These are phyloP conservation scores for Boletus mariae DNA, from an alignment of 1,284 basidiomycete species.

Conservation along the genomic window DNA sequence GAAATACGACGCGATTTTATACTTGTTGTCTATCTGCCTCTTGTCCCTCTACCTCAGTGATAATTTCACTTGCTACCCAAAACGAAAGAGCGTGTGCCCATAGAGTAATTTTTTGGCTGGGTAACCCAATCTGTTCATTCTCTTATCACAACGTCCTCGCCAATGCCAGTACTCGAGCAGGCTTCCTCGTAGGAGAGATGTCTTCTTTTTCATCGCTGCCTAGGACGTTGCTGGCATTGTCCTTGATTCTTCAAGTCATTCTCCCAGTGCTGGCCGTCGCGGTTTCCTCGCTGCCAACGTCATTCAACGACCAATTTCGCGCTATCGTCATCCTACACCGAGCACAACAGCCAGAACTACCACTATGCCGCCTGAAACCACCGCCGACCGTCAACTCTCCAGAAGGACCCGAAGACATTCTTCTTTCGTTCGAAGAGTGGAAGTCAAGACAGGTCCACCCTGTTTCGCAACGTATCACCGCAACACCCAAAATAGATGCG, in stretches of 20 bases:
- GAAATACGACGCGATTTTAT: slow-evolving; percentile 2
- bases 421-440: slow-evolving; percentile 90
- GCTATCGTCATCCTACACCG: slow-evolving; percentile 48
- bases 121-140: too few relatives aligned
- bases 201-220: slow-evolving; percentile 9
- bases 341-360: slow-evolving; percentile 43
- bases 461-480: slow-evolving; percentile 11
- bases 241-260: slow-evolving; percentile 35
- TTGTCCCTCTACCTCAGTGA: slow-evolving; percentile 4
- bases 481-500: slow-evolving; percentile 33
- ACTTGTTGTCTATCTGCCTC: slow-evolving; percentile 11
- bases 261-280: slow-evolving; percentile 28
- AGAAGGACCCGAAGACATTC: slow-evolving; percentile 52
- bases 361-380: slow-evolving; percentile 65
- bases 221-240: slow-evolving; percentile 23
- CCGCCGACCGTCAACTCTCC: slow-evolving; percentile 45
- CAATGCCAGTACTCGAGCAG: slow-evolving; percentile 5
- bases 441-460: slow-evolving; percentile 58
- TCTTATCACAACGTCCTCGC: background rate
- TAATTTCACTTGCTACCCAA: slow-evolving; percentile 12
- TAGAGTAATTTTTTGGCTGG: too few relatives aligned
- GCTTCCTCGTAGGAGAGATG: slow-evolving; percentile 17
- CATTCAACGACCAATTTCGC: slow-evolving; percentile 58
- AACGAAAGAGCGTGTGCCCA: too few relatives aligned
- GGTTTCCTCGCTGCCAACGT: slow-evolving; percentile 41